Evolutionary conservation across 1,284 basidiomycete species (phyloP), one percentile per base, ranked within the genome.

Genomic region (Schizopora paradoxa): DNA sequence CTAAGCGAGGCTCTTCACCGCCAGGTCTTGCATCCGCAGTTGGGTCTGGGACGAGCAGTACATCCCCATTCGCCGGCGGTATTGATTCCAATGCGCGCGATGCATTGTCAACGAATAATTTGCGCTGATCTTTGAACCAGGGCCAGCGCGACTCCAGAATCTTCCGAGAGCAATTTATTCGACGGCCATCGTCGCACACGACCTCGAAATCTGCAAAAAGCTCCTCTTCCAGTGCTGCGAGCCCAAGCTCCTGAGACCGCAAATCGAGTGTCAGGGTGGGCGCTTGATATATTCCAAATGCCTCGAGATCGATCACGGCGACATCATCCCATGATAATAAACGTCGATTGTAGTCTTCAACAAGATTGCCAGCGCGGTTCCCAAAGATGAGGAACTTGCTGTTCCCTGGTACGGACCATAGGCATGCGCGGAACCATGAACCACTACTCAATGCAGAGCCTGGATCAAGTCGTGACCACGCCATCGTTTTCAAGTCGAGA

Each of bases 221-320:
- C 22, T 73, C 73, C 60, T 91, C 86, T 58, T 91, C 88, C 5
- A 93, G 68, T 34, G 86, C 82, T 3, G 82, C 76, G 14, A 93
- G 69, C 6, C 87, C 89, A 41, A 89, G 70, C 58, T 86, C 79
- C 58, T 88, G 86, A 70, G 86, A 79, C 0, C 76, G 71, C 16
- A 87, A 66, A 51, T 84, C 79, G 35, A 91, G 66, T 43, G 73
- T 72, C n/a, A 81, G 68, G 10, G 70, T 63, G 0, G 92, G 92
- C 0, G 91, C 87, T 53, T 87, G 86, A 61, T 96, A 95, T 55
- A 96, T 90, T 2, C 92, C 93, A 58, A 91, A 94, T 0, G 92
- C 86, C 65, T 96, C 93, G 28, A 96, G 72, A 59, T 94, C 91
- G 50, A 96, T 79, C 47, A 91, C 82, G 2, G 90, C 90, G 45